Base-by-base conservation (phyloP, 768 basidiomycete species). In the Lactifluus volemus region DNA sequence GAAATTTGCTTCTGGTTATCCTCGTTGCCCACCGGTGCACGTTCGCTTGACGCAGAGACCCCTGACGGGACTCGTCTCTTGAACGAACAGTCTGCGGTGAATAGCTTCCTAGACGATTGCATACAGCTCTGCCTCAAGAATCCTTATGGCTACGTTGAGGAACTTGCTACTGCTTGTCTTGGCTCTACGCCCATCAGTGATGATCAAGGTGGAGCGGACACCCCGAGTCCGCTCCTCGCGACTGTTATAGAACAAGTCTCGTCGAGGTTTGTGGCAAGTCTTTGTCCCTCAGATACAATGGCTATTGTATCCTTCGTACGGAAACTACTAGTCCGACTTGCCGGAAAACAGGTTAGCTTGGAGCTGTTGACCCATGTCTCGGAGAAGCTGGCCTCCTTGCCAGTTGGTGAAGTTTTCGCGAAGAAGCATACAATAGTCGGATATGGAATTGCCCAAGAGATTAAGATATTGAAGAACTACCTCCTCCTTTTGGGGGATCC, bases 61-160 rank as follows among this genome's bases (percentile, higher is more conserved):
- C 82, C 81, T 1, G 83, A 87, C 59, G 81, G 78, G 4, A 72
- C 78, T 0, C 69, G 75, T 5, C 73, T 87, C 21, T 76, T 74
- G 2, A 82, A 81, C 49, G 88, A 88, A 72, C 74, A 75, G 11
- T 77, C 79, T 6, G 76, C 77, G 47, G 81, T 86, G 30, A 73
- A 88, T 17, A 60, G 72, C 0, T 93, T 97, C 73, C 67, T 97
- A 11, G 95, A 98, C 64, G 92, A 94, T 53, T 96, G 92, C 68
- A 78, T 89, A 3, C 85, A 88, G 59, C 79, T 90, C 17, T 93
- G 87, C 66, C 69, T 86, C 64, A 92, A 88, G 71, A 88, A 86
- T 2, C 90, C 92, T 0, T 89, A 93, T 70, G 81, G 83, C 32
- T 98, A 96, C 69, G 78, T 96, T 55, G 94, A 97, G 67, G 85